Percentiles rank a stretch among this genome's conserved stretches.
phyloP scores from a whole-genome alignment of 768 basidiomycete genomes.

The Russula griseocarnosa region DNA sequence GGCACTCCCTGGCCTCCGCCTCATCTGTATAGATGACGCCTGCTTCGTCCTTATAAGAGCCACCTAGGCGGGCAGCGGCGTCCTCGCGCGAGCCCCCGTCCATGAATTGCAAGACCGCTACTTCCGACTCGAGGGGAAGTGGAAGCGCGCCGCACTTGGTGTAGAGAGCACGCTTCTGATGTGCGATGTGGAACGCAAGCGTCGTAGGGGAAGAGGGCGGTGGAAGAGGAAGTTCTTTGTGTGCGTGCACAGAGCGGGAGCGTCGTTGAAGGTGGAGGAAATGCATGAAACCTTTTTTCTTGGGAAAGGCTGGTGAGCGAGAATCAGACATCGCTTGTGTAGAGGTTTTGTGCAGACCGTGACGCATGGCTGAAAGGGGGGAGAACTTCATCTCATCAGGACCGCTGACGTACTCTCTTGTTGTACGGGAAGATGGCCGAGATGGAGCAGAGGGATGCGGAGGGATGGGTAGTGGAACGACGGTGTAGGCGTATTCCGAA shows the following conservation, averaged over 20 bases:
- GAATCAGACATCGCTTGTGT: neutral
- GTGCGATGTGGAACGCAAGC: slow-evolving; percentile 18
- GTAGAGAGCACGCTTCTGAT: slow-evolving; percentile 42
- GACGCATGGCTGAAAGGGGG: slow-evolving; percentile 41
- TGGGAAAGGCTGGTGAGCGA: slow-evolving; percentile 29
- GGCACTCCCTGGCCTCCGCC: slow-evolving; percentile 68
- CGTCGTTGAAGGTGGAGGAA: slow-evolving; percentile 42
- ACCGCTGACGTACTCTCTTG: neutral
- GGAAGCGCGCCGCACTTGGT: slow-evolving; percentile 36
- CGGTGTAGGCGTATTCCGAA: slow-evolving; percentile 63
- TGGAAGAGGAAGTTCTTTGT: neutral
- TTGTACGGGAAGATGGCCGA: neutral
- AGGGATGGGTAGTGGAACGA: slow-evolving; percentile 40
- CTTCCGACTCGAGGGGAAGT: slow-evolving; percentile 58
- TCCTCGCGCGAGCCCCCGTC: slow-evolving; percentile 59
- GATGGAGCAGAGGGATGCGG: slow-evolving; percentile 4
- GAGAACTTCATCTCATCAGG: slow-evolving; percentile 38
- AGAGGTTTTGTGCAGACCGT: slow-evolving; percentile 7
- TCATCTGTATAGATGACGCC: slow-evolving; percentile 69
- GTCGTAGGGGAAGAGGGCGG: slow-evolving; percentile 12
- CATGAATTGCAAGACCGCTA: slow-evolving; percentile 64
- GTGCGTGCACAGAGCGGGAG: slow-evolving; percentile 34
- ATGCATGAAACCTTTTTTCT: slow-evolving; percentile 39
- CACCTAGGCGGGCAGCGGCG: slow-evolving; percentile 45
- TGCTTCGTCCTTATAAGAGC: slow-evolving; percentile 47